Evolutionary conservation across 164 flowering plant genomes (phyloP), one percentile per base, ranked within the genome.

Genomic region (Litsea cubeba): DNA sequence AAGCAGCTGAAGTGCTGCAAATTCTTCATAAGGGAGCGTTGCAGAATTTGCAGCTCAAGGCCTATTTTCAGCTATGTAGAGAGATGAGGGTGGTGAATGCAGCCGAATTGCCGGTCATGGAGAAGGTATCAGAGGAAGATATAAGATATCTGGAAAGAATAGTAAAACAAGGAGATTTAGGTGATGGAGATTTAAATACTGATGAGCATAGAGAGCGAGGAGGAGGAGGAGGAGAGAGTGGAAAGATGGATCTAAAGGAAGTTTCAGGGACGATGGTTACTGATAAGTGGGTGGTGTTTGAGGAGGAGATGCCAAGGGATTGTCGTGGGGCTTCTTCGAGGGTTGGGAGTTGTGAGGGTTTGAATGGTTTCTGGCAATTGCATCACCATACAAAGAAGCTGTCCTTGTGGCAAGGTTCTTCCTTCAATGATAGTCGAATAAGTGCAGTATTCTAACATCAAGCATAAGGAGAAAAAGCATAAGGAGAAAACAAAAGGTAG

Each of bases 211-310:
- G 26, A 67, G 51, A 71, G 50, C 22, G 68, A 62, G 14, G 76
- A 72, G 11, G 62, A 49, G 11, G 62, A 49, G 18, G 71, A 57
- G 40, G 73, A 57, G 14, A 70, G 2, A 2, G 76, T 69, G 71
- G 75, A 68, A 62, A 67, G 72, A 64, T 73, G 58, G 80, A 75
- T 15, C 60, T 72, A 0, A 35, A 69, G 64, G 69, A 26, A 11
- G 40, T 22, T 0, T 66, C 79, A 69, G 78, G 63, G 77, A 89
- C 95, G 2, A 63, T 89, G 5, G 74, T 91, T 2, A 87, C 89
- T 0, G 73, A 85, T 3, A 76, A 88, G 24, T 91, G 97, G 98
- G 94, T 86, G 75, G 83, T 78, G 22, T 93, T 93, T 65, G 88
- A 91, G 0, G 97, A 89, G 28, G 90, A 88, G 63, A 63, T 77